A percentile compares a stretch with the other conserved stretches of the same genome.
Evolutionary conservation across 306 rosid genomes (phyloP).

Genomic region (Cucumis melo): DNA sequence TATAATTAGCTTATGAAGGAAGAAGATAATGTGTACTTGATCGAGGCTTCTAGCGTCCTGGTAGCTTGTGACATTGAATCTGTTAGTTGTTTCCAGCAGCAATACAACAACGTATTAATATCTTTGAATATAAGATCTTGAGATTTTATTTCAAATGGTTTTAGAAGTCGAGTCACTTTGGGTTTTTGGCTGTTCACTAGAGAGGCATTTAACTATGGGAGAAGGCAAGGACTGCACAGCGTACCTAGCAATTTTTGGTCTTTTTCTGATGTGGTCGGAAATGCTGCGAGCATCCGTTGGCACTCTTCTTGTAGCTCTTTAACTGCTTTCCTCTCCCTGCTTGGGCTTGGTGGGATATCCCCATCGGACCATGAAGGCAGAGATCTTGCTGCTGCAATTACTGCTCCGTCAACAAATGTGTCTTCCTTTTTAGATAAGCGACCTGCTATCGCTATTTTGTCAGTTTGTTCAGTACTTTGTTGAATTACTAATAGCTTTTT

Average conservation of each 20-base stretch:
- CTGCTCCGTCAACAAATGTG: conserved; percentile 77
- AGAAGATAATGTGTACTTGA: not conserved
- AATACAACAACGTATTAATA: not conserved
- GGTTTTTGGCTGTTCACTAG: conserved; percentile 9
- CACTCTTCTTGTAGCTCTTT: conserved; percentile 72
- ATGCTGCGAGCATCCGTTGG: conserved; percentile 42
- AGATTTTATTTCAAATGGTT: not conserved
- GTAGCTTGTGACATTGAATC: not conserved
- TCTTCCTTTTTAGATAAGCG: conserved; percentile 35
- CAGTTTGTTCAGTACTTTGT: not conserved
- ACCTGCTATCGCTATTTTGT: conserved; percentile 30
- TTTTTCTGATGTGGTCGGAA: conserved; percentile 51
- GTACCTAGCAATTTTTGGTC: conserved; percentile 65
- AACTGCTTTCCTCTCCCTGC: conserved; percentile 62
- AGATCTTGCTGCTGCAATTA: conserved; percentile 68
- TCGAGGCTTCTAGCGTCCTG: not conserved
- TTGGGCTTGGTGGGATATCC: conserved; percentile 73
- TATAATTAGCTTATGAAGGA: not conserved
- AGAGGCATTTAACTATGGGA: not conserved
- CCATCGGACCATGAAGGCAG: conserved; percentile 83
- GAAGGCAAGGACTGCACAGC: not conserved
- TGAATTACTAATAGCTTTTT: not conserved
- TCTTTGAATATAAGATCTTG: not conserved
- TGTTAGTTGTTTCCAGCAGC: not conserved
- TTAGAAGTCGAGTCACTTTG: not conserved